Conservation (phyloP, 1,139 yeast species). For the Taphrina flavorubra region DNA sequence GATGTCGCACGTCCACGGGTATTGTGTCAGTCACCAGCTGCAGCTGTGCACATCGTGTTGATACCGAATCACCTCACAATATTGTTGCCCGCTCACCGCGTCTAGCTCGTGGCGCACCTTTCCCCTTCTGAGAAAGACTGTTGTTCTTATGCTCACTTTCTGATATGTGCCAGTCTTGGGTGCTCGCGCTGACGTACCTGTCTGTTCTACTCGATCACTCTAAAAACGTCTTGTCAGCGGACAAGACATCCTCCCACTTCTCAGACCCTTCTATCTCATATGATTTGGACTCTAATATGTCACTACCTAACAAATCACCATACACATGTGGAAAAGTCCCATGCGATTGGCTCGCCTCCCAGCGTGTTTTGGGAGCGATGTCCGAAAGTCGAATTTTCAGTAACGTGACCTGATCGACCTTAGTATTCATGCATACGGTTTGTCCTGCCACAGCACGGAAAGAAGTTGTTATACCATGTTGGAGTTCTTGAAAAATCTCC, state of each 20-base stretch:
- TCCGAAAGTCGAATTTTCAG: conserved; percentile 18
- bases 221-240: not conserved
- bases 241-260: conserved; percentile 27
- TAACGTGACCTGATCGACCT: conserved; percentile 9
- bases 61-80: not conserved
- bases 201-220: not conserved
- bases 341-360: conserved; percentile 33
- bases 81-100: not conserved
- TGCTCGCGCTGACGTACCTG: too few species aligned
- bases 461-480: too few species aligned
- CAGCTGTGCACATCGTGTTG: not conserved
- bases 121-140: too few species aligned
- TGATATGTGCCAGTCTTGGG: too few species aligned
- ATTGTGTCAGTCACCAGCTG: not conserved
- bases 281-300: conserved; percentile 14
- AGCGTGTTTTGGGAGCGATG: conserved; percentile 26
- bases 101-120: too few species aligned
- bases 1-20: too few species aligned
- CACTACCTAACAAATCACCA: conserved; percentile 28
- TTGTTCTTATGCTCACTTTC: too few species aligned
- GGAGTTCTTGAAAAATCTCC: conserved; percentile 28
- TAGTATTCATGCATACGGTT: not conserved
- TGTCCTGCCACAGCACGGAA: too few species aligned
- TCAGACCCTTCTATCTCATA: conserved; percentile 21
- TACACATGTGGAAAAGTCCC: conserved; percentile 36